phyloP scores from a whole-genome alignment of 352 stramenopile genomes.

The Globisporangium echinulatum region DNA sequence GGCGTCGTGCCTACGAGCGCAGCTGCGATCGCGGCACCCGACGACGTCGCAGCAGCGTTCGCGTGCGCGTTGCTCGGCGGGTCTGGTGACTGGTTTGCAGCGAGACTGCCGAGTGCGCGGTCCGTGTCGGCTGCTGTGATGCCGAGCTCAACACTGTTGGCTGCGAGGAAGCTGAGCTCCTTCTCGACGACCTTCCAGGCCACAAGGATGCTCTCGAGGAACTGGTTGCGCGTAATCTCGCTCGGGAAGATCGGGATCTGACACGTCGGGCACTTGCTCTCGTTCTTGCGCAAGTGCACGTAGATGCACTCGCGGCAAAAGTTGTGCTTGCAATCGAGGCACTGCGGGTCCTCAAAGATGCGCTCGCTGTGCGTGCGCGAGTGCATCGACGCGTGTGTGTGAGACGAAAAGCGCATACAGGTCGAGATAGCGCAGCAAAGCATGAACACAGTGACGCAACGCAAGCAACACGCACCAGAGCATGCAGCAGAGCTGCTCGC shows the following conservation, averaged over 20 bases:
- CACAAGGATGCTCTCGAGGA: slow-evolving; percentile 74
- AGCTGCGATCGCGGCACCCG: slow-evolving; percentile 6
- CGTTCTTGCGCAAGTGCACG: slow-evolving; percentile 45
- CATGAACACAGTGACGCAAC: too few relatives aligned
- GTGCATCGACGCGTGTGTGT: background rate
- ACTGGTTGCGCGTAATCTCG: slow-evolving; percentile 82
- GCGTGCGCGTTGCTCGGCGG: slow-evolving; percentile 5
- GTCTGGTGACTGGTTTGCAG: slow-evolving; percentile 5
- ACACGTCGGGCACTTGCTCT: slow-evolving; percentile 63
- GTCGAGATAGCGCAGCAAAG: too few relatives aligned
- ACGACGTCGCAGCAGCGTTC: background rate
- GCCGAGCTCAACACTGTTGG: slow-evolving; percentile 22
- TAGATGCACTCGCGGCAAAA: slow-evolving; percentile 78
- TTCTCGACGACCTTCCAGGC: slow-evolving; percentile 73
- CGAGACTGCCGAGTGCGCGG: slow-evolving; percentile 23
- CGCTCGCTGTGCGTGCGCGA: slow-evolving; percentile 23
- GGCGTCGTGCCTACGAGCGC: slow-evolving; percentile 8
- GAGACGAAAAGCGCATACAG: too few relatives aligned
- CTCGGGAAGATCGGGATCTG: slow-evolving; percentile 65
- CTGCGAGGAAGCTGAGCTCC: slow-evolving; percentile 37
- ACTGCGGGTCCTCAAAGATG: slow-evolving; percentile 81
- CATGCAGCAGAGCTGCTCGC: slow-evolving; percentile 63
- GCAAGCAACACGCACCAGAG: too few relatives aligned
- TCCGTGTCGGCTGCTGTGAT: slow-evolving; percentile 31
- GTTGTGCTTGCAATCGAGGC: slow-evolving; percentile 86